Base-by-base conservation (phyloP, 208 protist genomes). In the Angomonas deanei region DNA sequence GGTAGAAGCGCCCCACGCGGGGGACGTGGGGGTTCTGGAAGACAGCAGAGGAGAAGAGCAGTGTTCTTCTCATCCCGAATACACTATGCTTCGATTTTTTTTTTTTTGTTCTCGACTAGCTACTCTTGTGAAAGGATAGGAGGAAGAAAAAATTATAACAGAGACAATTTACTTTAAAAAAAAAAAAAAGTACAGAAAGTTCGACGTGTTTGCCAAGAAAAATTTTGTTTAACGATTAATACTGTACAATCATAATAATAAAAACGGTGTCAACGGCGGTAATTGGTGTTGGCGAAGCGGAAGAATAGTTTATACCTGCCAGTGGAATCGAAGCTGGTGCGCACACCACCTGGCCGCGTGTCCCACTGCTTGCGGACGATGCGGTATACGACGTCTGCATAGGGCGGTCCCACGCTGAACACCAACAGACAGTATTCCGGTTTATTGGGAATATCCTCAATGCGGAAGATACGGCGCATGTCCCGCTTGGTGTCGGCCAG, bases 341-440 rank as follows among this genome's bases (percentile, higher is more conserved):
- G 88, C 48, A 98, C 98, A 6, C 97, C 97, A 19, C 88, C 84
- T 23, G 81, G 86, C 11, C 97, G 90, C 24, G 88, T 79, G 57
- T 99, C 97, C 97, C 97, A 99, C 66, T 97, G 87, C 72, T 92
- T 88, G 63, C 97, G 93, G 32, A 98, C 96, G 69, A 99, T 96
- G 52, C 93, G 94, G 74, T 99, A 99, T 5, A 97, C 98, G 50
- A 99, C 96, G 76, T 99, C 98, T 23, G 98, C 97, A 74, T 99
- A 99, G 26, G 98, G 98, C 42, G 98, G 96, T 0, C 98, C 98
- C 0, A 96, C 86, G 58, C 79, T 81, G 73, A 99, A 99, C 50
- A 93, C 82, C 8, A 99, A 65, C 39, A 97, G 84, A 62, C 87
- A 96, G 56, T 93, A 91, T 27, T 97, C 84, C 8, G 71, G 72